Base-by-base conservation (phyloP, 768 basidiomycete genomes). In the Hemileccinum rubropunctum region DNA sequence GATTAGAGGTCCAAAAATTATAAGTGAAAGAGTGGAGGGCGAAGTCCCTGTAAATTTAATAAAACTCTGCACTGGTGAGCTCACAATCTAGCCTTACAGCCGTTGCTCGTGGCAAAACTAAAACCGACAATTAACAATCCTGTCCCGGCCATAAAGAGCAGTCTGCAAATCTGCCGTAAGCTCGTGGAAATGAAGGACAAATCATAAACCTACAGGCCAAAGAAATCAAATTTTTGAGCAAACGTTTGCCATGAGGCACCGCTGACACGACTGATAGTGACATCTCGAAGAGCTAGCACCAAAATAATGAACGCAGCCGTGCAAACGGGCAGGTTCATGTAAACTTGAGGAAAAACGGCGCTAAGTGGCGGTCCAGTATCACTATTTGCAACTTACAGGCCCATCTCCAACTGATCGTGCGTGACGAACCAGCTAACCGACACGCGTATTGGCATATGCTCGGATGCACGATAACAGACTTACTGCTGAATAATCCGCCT, bases 401-500 rank as follows among this genome's bases (percentile, higher is more conserved):
- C 84, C 87, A 92, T 77, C 91, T 76, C 90, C 90, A 93, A 59
- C 74, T 82, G 47, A 86, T 58, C 30, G 44, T 39, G 26, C 44
- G 49, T 27, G 60, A 59, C 21, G 60, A 52, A 47, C 65, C 65
- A 47, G 68, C 63, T 71, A 44, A 61, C 27, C 56, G 61, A 59
- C 47, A 62, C 45, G 52, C 7, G 58, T 39, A 50, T 58, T 43
- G 57, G 54, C 45, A 56, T 43, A 52, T 42, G 57, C 48, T 45
- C 34, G 39, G 43, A 57, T 34, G 48, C 42, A 44, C 42, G 41
- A 47, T 48, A 38, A 42, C 17, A 15, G 23, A 71, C 81, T 67
- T 53, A 88, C 86, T 74, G 62, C 89, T 90, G 70, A 92, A 92
- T 49, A 85, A 58, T 27, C 90, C 90, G 32, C 90, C 90, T n/a